Percentiles rank a stretch among this genome's conserved stretches.
phyloP scores from a whole-genome alignment of 108 stramenopile genomes.

The Conticribra guillardii region DNA sequence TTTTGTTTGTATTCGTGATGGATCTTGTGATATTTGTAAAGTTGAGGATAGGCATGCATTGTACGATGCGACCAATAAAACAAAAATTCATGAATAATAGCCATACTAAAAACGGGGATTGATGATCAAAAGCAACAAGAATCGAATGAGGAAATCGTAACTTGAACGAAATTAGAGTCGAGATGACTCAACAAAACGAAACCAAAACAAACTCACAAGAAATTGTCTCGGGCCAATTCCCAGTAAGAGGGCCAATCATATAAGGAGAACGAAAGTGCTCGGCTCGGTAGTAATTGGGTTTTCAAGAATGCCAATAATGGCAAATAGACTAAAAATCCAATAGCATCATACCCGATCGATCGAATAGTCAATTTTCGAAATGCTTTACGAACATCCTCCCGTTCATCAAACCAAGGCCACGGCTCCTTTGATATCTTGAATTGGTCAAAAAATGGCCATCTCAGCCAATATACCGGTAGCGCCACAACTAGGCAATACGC shows the following conservation, averaged over 20 bases:
- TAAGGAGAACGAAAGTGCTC: constrained; percentile 28
- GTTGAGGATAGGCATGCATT: constrained; percentile 32
- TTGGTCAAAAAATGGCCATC: constrained; percentile 35
- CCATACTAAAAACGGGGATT: no score
- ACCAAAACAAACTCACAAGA: no score
- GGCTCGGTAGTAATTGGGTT: constrained; percentile 6
- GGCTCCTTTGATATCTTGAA: constrained; percentile 41
- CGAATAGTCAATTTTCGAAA: constrained; percentile 31
- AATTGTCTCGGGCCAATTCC: constrained; percentile 10
- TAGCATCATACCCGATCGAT: constrained; percentile 15
- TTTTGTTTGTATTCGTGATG: constrained; percentile 56
- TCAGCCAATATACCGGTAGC: constrained; percentile 21
- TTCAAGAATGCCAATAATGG: constrained; percentile 23
- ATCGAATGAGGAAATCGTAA: no score
- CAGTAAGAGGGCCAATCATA: constrained; percentile 39
- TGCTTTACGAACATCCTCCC: constrained; percentile 9
- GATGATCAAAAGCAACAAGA: no score
- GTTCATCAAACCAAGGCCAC: constrained; percentile 39
- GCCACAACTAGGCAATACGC: constrained; percentile 23
- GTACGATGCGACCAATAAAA: constrained; percentile 47
- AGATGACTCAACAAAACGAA: no score
- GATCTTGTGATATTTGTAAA: constrained; percentile 48
- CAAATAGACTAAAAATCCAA: constrained; percentile 13
- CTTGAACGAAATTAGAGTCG: no score
- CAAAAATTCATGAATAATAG: constrained; percentile 41